These are phyloP conservation scores for Saccharomyces pastorianus DNA, from an alignment of 1,139 yeast genomes.

Conservation along the genomic window DNA sequence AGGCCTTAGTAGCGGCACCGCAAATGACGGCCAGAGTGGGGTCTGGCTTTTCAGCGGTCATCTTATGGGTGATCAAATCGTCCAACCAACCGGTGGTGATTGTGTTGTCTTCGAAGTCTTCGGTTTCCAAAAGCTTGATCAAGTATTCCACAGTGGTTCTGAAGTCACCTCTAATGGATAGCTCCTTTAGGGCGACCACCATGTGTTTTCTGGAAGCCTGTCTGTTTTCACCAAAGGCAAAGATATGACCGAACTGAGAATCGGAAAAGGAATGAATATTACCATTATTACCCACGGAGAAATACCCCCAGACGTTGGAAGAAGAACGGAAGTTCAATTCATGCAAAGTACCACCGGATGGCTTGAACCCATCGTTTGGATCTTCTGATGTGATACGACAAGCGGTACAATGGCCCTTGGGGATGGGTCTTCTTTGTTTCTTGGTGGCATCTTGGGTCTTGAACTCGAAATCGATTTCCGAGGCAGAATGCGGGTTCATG, in stretches of 20 bases:
- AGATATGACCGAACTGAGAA: constrained; percentile 96
- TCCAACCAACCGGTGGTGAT: constrained; percentile 99
- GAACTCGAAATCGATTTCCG: constrained; percentile 88
- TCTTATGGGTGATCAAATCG: constrained; percentile 82
- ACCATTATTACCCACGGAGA: constrained; percentile 93
- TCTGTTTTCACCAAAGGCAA: constrained; percentile 97
- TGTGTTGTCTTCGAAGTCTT: constrained; percentile 91
- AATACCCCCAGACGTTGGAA: constrained; percentile 98
- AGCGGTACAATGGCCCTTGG: constrained; percentile 97
- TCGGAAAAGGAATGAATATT: constrained; percentile 96
- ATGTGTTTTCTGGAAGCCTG: constrained; percentile 96
- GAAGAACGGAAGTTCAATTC: constrained; percentile 95
- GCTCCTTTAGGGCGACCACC: constrained; percentile 96
- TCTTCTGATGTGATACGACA: constrained; percentile 98
- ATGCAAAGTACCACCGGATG: constrained; percentile 93
- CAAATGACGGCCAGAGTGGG: constrained; percentile 82
- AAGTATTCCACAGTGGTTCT: constrained; percentile 97
- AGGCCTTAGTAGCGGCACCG: constrained; percentile 96
- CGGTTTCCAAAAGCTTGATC: constrained; percentile 89
- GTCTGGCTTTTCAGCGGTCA: constrained; percentile 96
- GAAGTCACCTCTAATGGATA: constrained; percentile 95
- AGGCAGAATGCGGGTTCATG: constrained; percentile 86
- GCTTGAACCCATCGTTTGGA: constrained; percentile 98
- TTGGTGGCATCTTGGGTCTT: constrained; percentile 60
- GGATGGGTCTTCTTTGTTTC: constrained; percentile 78